These are phyloP conservation scores for Crithidia sp. DNA, from an alignment of 208 protist species.

Conservation along the genomic window DNA sequence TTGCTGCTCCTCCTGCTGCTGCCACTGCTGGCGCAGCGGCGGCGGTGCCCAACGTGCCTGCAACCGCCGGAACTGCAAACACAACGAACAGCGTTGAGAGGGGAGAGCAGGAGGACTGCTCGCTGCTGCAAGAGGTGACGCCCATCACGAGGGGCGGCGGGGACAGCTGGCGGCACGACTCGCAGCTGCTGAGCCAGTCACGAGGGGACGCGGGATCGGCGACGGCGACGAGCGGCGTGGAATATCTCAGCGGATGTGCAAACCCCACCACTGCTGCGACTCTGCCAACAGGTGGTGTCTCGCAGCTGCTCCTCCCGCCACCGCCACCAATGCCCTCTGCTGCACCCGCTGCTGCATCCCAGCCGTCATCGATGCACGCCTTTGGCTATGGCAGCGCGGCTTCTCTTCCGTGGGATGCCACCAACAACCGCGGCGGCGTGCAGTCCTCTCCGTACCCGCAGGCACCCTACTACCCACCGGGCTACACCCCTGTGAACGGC, in stretches of 20 bases:
- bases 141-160: conserved; percentile 18
- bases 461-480: neutral
- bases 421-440: neutral
- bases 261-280: no score
- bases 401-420: no score
- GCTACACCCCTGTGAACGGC: neutral
- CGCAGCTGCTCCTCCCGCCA: conserved; percentile 1
- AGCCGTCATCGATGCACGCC: no score
- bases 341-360: neutral
- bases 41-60: neutral
- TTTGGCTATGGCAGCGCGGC: no score
- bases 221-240: neutral
- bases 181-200: conserved; percentile 15
- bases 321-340: neutral
- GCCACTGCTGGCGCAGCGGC: neutral
- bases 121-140: conserved; percentile 24
- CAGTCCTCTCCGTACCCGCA: neutral
- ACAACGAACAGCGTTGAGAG: neutral
- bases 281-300: neutral
- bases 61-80: neutral
- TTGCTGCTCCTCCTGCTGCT: neutral
- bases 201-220: neutral
- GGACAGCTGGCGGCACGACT: conserved; percentile 16
- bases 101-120: conserved; percentile 5
- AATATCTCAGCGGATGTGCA: neutral